Conservation (phyloP, 1,284 basidiomycete species). For the Laetiporus sulphureus region DNA sequence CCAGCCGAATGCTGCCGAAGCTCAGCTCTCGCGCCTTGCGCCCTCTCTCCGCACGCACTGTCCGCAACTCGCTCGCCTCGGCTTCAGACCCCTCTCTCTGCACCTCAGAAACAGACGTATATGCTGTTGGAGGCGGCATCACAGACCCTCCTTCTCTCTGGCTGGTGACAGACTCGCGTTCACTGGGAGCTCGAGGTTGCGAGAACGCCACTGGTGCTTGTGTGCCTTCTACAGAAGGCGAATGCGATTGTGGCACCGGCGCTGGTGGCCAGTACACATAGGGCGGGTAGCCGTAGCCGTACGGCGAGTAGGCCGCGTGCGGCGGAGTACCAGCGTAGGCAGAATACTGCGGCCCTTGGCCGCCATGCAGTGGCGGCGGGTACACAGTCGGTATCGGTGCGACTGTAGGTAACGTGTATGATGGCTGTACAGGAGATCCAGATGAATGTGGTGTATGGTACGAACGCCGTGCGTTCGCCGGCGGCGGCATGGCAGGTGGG, state of each 20-base stretch:
- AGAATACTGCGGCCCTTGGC: conserved; percentile 7
- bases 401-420: conserved; percentile 20
- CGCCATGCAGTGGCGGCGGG: background rate
- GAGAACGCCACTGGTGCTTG: conserved; percentile 25
- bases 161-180: conserved; percentile 27
- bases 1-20: conserved; percentile 45
- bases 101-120: background rate
- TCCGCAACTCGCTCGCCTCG: conserved; percentile 3
- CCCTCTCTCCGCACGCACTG: conserved; percentile 10
- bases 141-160: conserved; percentile 25
- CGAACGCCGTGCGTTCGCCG: conserved; percentile 2
- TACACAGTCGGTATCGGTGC: conserved; percentile 15
- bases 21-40: conserved; percentile 28
- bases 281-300: conserved; percentile 18
- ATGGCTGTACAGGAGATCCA: conserved; percentile 16
- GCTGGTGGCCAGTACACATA: conserved; percentile 19
- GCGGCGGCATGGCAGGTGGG: conserved; percentile 2
- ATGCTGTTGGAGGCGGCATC: conserved; percentile 13
- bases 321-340: conserved; percentile 24
- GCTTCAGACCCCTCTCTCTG: conserved; percentile 1
- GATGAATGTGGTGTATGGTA: conserved; percentile 18
- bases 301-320: conserved; percentile 19
- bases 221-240: conserved; percentile 12
- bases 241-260: conserved; percentile 2
- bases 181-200: conserved; percentile 24